A percentile compares a stretch with the other conserved stretches of the same genome.
Evolutionary conservation across 2,329 filamentous ascomycete species (phyloP).

Genomic region (Pseudogymnoascus sp.): DNA sequence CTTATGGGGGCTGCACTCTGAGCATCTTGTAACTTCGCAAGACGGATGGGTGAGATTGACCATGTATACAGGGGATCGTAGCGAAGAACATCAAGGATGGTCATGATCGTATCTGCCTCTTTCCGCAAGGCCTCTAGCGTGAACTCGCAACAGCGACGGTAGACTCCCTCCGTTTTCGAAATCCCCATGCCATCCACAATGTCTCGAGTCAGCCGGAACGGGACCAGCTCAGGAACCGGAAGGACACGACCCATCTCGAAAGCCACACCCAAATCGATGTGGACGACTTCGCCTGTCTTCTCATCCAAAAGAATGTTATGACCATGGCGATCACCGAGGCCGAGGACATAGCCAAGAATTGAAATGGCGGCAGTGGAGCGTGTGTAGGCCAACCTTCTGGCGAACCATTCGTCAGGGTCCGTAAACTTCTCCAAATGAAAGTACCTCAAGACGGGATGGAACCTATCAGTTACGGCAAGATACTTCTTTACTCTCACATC

Average conservation of each 20-base stretch:
- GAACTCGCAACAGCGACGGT: constrained; percentile 96
- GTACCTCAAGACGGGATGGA: constrained; percentile 89
- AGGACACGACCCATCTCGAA: constrained; percentile 96
- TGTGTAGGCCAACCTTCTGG: constrained; percentile 80
- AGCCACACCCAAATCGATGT: constrained; percentile 93
- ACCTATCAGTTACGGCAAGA: constrained; percentile 69
- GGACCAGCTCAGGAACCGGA: constrained; percentile 89
- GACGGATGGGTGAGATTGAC: constrained; percentile 69
- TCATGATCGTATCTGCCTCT: constrained; percentile 97
- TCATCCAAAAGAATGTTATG: constrained; percentile 94
- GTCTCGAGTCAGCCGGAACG: constrained; percentile 88
- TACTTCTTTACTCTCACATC: constrained; percentile 69
- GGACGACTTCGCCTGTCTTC: constrained; percentile 84
- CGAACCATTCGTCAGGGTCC: constrained; percentile 95
- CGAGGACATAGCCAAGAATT: constrained; percentile 87
- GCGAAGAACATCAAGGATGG: constrained; percentile 91
- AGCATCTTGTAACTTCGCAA: constrained; percentile 58
- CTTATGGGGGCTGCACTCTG: constrained; percentile 36
- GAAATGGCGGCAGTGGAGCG: constrained; percentile 90
- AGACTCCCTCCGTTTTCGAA: constrained; percentile 90
- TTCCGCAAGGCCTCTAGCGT: constrained; percentile 91
- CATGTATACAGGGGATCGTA: constrained; percentile 96
- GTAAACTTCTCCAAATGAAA: constrained; percentile 95
- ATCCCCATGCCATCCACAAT: constrained; percentile 96
- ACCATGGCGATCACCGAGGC: constrained; percentile 87